These are phyloP conservation scores for Yamadazyma taylorii DNA, from an alignment of 1,139 yeast species.

Conservation along the genomic window DNA sequence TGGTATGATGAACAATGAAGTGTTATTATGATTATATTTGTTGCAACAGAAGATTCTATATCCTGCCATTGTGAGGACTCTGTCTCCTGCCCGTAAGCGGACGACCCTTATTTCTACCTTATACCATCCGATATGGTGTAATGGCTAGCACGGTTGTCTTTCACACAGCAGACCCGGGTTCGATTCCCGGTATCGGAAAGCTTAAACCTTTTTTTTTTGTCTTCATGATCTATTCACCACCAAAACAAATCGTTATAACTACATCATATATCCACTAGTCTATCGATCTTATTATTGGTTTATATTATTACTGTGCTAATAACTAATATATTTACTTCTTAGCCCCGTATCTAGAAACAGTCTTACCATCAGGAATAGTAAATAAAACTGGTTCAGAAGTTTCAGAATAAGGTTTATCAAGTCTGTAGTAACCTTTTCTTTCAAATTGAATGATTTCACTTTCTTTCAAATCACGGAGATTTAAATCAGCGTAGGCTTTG, in stretches of 20 bases:
- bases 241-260: too few relatives aligned
- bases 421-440: slow-evolving; percentile 93
- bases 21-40: too few relatives aligned
- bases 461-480: slow-evolving; percentile 70
- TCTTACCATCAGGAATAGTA: slow-evolving; percentile 96
- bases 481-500: slow-evolving; percentile 77
- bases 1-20: too few relatives aligned
- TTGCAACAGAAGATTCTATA: too few relatives aligned
- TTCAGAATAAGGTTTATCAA: slow-evolving; percentile 62
- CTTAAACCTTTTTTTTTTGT: slow-evolving; percentile 23
- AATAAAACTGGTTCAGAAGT: slow-evolving; percentile 76
- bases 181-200: slow-evolving; percentile 78
- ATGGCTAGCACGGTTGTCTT: slow-evolving; percentile 84
- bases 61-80: too few relatives aligned
- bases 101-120: neutral
- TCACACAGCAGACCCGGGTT: slow-evolving; percentile 83
- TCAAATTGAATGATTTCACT: slow-evolving; percentile 94
- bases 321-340: slow-evolving; percentile 44
- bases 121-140: slow-evolving; percentile 65
- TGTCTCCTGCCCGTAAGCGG: too few relatives aligned
- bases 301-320: neutral
- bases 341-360: slow-evolving; percentile 48
- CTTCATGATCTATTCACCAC: too few relatives aligned
- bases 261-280: too few relatives aligned
- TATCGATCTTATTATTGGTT: too few relatives aligned